Base-by-base conservation (phyloP, 2,329 filamentous ascomycete species). In the Boeremia exigua region DNA sequence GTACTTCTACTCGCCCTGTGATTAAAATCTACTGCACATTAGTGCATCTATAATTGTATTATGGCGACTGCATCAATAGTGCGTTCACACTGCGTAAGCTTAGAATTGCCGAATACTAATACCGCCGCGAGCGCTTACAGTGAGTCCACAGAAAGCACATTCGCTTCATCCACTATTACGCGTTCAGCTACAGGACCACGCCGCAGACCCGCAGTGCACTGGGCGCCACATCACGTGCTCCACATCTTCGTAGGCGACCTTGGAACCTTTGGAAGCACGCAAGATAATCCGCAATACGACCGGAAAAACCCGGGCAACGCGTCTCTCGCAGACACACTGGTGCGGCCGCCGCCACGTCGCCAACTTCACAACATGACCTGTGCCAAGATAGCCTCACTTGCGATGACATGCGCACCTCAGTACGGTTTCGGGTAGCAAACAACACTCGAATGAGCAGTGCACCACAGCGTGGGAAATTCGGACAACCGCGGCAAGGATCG, bases 101-200 rank as follows among this genome's bases (percentile, higher is more conserved):
- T 27, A 50, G 53, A 51, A 32, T 25, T 43, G 43, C 37, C 34
- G 15, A 9, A 46, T 37, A 25, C 46, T 30, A 48, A 47, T 14
- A 19, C 36, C 25, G 43, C 48, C 47, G 39, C 43, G 47, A 51
- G 53, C 53, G 53, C 53, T 56, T 56, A 56, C 53, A 42, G 30
- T 25, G 39, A 43, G 43, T 28, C 9, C 25, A 7, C 27, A n/a
- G 6, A 27, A 42, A 34, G 8, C 29, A 30, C 9, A 14, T 30
- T 29, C 33, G 39, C 50, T 19, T 47, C 23, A 36, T 15, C 11
- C 10, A 29, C 15, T 19, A 30, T 8, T 17, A 3, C 33, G 28
- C 11, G 10, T 14, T 3, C 19, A 42, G 43, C 49, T 34, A 53
- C 45, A 38, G 6, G 1, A 11, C 25, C 34, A 12, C 45, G 39